Conservation (phyloP, 108 stramenopile species). For the Hondaea fermentalgiana region DNA sequence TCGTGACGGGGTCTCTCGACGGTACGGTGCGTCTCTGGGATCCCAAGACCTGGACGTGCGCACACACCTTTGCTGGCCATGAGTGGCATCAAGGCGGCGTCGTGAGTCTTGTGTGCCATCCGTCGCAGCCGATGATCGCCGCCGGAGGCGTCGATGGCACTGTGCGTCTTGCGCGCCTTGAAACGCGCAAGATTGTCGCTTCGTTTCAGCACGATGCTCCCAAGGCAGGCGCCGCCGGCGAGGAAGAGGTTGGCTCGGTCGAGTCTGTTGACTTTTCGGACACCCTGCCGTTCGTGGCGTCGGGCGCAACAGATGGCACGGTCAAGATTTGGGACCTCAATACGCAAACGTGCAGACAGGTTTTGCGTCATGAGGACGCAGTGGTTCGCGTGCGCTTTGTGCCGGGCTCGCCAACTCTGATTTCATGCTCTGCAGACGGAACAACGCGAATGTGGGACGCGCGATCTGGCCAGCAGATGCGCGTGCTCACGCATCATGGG, state of each 20-base stretch:
- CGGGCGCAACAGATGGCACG: constrained; percentile 70
- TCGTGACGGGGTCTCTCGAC: constrained; percentile 70
- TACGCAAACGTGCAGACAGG: constrained; percentile 43
- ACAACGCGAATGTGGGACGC: constrained; percentile 79
- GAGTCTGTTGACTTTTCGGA: constrained; percentile 77
- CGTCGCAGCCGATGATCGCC: constrained; percentile 36
- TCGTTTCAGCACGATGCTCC: constrained; percentile 53
- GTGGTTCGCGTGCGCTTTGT: constrained; percentile 65
- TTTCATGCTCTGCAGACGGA: constrained; percentile 66
- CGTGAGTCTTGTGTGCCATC: constrained; percentile 33
- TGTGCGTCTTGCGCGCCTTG: constrained; percentile 71
- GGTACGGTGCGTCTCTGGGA: constrained; percentile 84
- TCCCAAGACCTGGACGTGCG: constrained; percentile 71
- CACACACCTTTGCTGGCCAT: constrained; percentile 62
- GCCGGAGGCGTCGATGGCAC: constrained; percentile 72
- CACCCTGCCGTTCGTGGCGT: constrained; percentile 66
- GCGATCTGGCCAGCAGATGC: constrained; percentile 57
- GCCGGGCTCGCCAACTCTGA: constrained; percentile 56
- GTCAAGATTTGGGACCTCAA: constrained; percentile 77
- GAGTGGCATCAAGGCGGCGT: background rate
- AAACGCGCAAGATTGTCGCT: constrained; percentile 68
- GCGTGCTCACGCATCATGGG: constrained; percentile 62
- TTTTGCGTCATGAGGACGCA: constrained; percentile 1
- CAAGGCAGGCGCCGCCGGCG: constrained; percentile 20
- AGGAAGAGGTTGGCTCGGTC: constrained; percentile 58